A percentile compares a stretch with the other conserved stretches of the same genome.
phyloP scores from a whole-genome alignment of 1,284 basidiomycete genomes.

The Grifola frondosa region DNA sequence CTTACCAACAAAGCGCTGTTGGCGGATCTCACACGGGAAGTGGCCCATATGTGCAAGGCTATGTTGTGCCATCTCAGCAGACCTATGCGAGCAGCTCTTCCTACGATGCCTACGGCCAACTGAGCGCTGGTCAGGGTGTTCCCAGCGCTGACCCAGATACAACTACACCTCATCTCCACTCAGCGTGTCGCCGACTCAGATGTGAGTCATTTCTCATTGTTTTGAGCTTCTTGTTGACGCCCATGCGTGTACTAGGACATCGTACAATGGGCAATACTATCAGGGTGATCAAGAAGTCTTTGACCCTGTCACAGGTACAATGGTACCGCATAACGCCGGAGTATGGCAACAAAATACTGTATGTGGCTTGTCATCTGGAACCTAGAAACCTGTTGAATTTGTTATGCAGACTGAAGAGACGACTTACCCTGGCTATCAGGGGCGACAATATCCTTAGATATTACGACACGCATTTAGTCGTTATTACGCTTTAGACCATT shows the following conservation, averaged over 20 bases:
- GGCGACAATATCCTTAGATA: slow-evolving; percentile 8
- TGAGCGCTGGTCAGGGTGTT: slow-evolving; percentile 1
- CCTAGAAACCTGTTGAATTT: not conserved
- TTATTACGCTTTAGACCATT: too few species aligned
- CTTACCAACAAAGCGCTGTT: slow-evolving; percentile 10
- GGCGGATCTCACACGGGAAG: not conserved
- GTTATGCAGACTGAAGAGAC: slow-evolving; percentile 2
- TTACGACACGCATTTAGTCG: too few species aligned
- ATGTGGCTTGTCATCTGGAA: slow-evolving; percentile 7
- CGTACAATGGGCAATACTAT: slow-evolving; percentile 12
- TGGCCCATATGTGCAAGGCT: slow-evolving; percentile 8
- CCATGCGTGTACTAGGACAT: slow-evolving; percentile 2
- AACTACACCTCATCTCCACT: too few species aligned
- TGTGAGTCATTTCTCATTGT: not conserved
- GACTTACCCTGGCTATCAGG: slow-evolving; percentile 15
- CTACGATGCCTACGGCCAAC: slow-evolving; percentile 16
- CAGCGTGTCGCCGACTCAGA: too few species aligned
- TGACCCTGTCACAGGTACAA: slow-evolving; percentile 14
- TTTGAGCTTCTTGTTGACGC: slow-evolving; percentile 2
- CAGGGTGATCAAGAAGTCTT: slow-evolving; percentile 11
- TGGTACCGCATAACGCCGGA: slow-evolving; percentile 12
- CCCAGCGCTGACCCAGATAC: slow-evolving; percentile 12
- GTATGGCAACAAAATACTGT: slow-evolving; percentile 14
- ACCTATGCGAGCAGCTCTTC: slow-evolving; percentile 18
- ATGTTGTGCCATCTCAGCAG: slow-evolving; percentile 15